Conservation (phyloP, 1,284 basidiomycete species). For the Trametes pubescens region DNA sequence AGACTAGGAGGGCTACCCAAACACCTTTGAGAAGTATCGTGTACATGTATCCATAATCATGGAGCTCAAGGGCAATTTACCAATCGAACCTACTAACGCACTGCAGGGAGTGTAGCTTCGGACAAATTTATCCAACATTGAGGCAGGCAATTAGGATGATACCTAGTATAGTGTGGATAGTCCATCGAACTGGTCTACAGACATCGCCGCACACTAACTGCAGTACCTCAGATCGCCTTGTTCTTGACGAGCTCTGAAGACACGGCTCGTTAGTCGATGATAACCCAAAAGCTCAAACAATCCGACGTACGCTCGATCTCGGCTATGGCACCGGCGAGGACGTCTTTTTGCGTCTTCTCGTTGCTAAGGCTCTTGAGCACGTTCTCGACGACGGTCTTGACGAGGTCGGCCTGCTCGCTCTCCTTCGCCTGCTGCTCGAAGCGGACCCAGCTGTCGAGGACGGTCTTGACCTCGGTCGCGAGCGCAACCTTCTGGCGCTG, state of each 20-base stretch:
- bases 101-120: too few species aligned
- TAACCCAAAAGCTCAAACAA: constrained; percentile 36
- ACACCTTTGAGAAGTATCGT: too few species aligned
- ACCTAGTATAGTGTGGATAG: constrained; percentile 4
- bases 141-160: neutral
- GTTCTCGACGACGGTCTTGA: constrained; percentile 87
- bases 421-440: constrained; percentile 98
- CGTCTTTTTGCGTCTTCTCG: constrained; percentile 93
- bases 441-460: constrained; percentile 98
- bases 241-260: constrained; percentile 70
- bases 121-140: neutral
- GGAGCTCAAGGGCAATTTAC: too few species aligned
- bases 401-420: constrained; percentile 92
- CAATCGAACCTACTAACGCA: too few species aligned
- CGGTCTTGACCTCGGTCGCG: constrained; percentile 90
- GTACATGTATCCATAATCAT: too few species aligned
- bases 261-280: constrained; percentile 24
- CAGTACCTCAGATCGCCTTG: constrained; percentile 64
- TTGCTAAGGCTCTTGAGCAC: constrained; percentile 87
- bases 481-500: constrained; percentile 91
- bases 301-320: constrained; percentile 91
- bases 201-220: constrained; percentile 13
- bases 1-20: too few species aligned
- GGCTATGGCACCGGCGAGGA: constrained; percentile 84
- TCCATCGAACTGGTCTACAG: constrained; percentile 21